These are phyloP conservation scores for Calocera cornea DNA, from an alignment of 768 basidiomycete species.

Conservation along the genomic window DNA sequence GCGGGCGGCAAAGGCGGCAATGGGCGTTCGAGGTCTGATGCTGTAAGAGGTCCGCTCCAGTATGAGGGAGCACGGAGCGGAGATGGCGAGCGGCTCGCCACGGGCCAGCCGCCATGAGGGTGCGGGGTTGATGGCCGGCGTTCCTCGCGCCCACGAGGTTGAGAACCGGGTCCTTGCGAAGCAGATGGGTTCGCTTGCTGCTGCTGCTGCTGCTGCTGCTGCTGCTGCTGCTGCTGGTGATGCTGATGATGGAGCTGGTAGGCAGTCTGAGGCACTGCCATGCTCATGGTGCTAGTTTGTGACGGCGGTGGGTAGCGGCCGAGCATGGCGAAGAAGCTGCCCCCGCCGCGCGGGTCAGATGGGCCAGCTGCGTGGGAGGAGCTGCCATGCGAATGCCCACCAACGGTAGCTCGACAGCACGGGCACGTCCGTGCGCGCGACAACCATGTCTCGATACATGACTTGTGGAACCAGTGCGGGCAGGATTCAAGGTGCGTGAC, in stretches of 20 bases:
- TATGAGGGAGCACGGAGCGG: too few relatives aligned
- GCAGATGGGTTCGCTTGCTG: too few relatives aligned
- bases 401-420: neutral
- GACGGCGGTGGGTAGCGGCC: neutral
- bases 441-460: neutral
- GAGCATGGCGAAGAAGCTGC: neutral
- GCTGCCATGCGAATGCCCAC: neutral
- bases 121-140: too few relatives aligned
- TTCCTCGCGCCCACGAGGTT: too few relatives aligned
- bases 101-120: too few relatives aligned
- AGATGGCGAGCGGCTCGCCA: too few relatives aligned
- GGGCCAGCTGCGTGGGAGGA: neutral
- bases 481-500: neutral
- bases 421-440: neutral
- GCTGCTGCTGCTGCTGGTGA: neutral
- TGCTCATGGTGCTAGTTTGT: too few relatives aligned
- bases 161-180: too few relatives aligned
- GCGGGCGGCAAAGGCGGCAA: too few relatives aligned
- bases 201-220: neutral
- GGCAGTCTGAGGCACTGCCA: too few relatives aligned
- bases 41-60: too few relatives aligned
- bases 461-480: slow-evolving; percentile 4
- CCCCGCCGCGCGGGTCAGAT: neutral
- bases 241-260: neutral
- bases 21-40: too few relatives aligned